Evolutionary conservation across 441 rosid species (phyloP).

Genomic region (Arabidopsis hybrid): DNA sequence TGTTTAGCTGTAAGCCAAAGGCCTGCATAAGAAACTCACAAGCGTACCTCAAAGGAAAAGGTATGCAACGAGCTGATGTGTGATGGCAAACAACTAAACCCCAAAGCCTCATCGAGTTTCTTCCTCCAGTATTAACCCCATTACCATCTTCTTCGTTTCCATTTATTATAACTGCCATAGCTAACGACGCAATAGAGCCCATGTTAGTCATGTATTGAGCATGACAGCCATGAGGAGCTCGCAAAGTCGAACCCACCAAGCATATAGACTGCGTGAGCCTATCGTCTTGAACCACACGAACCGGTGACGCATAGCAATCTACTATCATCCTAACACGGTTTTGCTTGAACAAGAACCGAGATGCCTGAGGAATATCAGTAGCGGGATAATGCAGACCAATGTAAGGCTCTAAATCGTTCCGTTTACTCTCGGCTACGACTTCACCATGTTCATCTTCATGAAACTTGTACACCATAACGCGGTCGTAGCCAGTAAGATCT

Average conservation of each 20-base stretch:
- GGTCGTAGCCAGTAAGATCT: constrained; percentile 87
- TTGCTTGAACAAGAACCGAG: constrained; percentile 89
- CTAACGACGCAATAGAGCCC: constrained; percentile 88
- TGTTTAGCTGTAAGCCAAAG: constrained; percentile 91
- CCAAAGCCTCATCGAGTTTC: constrained; percentile 84
- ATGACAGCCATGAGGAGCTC: constrained; percentile 94
- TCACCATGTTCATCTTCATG: constrained; percentile 97
- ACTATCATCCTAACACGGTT: constrained; percentile 93
- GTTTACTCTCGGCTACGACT: constrained; percentile 80
- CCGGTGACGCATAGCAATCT: constrained; percentile 74
- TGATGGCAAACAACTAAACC: constrained; percentile 98
- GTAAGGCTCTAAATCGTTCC: constrained; percentile 86
- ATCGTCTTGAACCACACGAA: constrained; percentile 71
- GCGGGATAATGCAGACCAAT: constrained; percentile 92
- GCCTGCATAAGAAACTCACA: constrained; percentile 99
- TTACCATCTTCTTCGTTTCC: constrained; percentile 73
- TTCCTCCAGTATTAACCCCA: constrained; percentile 50
- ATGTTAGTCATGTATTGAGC: constrained; percentile 93
- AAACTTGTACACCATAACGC: constrained; percentile 95
- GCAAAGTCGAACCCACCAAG: constrained; percentile 90
- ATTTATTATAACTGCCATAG: constrained; percentile 88
- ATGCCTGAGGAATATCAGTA: constrained; percentile 94
- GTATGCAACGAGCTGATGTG: constrained; percentile 83
- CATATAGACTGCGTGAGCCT: constrained; percentile 82
- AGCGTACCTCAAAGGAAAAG: constrained; percentile 90